phyloP scores from a whole-genome alignment of 2,329 filamentous ascomycete genomes.

The Aspergillus spinulosporus region DNA sequence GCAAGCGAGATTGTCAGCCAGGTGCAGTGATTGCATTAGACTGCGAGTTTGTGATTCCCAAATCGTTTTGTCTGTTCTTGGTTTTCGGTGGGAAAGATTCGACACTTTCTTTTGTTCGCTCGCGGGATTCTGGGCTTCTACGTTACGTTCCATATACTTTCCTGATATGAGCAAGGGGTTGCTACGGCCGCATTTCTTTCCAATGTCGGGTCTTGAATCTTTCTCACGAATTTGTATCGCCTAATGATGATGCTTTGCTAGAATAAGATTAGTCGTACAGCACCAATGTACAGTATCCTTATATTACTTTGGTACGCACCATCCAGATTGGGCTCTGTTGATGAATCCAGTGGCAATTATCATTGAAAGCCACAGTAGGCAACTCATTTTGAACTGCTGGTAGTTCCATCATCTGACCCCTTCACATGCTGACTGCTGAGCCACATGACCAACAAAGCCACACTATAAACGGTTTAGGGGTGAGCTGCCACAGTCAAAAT shows the following conservation, averaged over 20 bases:
- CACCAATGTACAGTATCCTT: conserved; percentile 14
- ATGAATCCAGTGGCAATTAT: background rate
- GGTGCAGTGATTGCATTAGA: conserved; percentile 52
- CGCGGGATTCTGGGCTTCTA: conserved; percentile 8
- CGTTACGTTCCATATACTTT: conserved; percentile 20
- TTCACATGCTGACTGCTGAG: background rate
- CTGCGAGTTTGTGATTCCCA: conserved; percentile 21
- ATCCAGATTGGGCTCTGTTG: no score
- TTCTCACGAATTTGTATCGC: conserved; percentile 28
- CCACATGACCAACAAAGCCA: background rate
- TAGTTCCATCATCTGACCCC: no score
- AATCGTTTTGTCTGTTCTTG: conserved; percentile 16
- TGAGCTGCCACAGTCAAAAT: background rate
- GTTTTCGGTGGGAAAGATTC: conserved; percentile 20
- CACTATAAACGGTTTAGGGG: background rate
- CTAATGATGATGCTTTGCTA: conserved; percentile 26
- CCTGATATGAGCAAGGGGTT: conserved; percentile 15
- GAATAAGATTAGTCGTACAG: conserved; percentile 16
- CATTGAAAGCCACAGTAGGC: no score
- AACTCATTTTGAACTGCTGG: no score
- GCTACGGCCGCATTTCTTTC: conserved; percentile 17
- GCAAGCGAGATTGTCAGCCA: conserved; percentile 95
- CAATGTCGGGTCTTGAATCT: conserved; percentile 21
- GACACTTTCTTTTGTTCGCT: conserved; percentile 9
- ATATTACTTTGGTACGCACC: background rate